These are phyloP conservation scores for Teratosphaeria epicoccoides DNA, from an alignment of 2,329 filamentous ascomycete species.

Conservation along the genomic window DNA sequence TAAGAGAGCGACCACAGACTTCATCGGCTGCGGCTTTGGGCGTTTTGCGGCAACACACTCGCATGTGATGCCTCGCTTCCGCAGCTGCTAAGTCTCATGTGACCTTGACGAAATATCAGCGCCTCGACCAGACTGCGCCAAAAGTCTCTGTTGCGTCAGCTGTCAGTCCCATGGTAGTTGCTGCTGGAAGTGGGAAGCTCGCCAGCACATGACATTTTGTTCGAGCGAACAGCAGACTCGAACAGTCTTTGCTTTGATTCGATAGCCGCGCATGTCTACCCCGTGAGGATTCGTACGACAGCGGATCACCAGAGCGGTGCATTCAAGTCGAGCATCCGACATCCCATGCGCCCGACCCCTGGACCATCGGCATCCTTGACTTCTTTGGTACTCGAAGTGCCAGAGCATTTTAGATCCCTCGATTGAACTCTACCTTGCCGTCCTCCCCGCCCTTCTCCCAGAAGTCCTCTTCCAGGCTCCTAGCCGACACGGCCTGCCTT, in stretches of 20 bases:
- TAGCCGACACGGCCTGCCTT: slow-evolving; percentile 67
- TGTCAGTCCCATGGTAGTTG: neutral
- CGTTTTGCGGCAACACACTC: neutral
- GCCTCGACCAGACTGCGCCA: neutral
- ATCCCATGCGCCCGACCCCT: neutral
- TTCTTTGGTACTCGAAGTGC: neutral
- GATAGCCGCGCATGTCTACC: too few relatives aligned
- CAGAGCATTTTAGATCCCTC: slow-evolving; percentile 59
- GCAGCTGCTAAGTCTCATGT: neutral
- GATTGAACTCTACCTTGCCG: slow-evolving; percentile 89
- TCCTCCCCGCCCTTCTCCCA: slow-evolving; percentile 65
- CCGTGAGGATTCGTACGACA: too few relatives aligned
- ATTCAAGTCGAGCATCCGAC: too few relatives aligned
- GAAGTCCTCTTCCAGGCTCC: slow-evolving; percentile 75
- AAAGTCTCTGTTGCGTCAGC: neutral
- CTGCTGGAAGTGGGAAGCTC: neutral
- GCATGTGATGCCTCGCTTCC: neutral
- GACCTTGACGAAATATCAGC: neutral
- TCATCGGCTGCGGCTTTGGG: neutral
- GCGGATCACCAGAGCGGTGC: too few relatives aligned
- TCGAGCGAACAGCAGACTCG: neutral
- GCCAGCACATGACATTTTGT: neutral
- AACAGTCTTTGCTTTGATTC: too few relatives aligned
- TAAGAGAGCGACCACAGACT: neutral
- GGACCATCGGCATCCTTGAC: neutral